Evolutionary conservation across 768 basidiomycete genomes (phyloP), one percentile per base, ranked within the genome.

Genomic region (Auricularia auricula-judae): DNA sequence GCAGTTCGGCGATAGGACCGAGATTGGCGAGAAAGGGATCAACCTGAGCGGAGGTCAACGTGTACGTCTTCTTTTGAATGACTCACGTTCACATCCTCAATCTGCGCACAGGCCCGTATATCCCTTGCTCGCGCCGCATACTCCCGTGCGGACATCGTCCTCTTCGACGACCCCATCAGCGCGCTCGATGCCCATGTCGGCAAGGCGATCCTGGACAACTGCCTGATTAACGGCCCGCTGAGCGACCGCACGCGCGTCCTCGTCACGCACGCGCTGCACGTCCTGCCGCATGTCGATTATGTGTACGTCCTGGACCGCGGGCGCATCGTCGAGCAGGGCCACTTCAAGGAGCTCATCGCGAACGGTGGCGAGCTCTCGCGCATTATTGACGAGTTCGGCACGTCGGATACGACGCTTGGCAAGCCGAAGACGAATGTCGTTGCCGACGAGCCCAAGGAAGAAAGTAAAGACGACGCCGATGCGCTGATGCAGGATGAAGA

Each of bases 101-200:
- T 10, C 62, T 63, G n/a, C 62, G 21, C 47, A n/a, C 69, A 87
- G 82, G 86, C 87, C 47, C 84, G 88, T 18, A 81, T 90, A 3
- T 86, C 86, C 0, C 75, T 91, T 23, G 91, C 91, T 0, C 78
- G 91, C 33, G 89, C 89, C 0, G 86, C 87, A 1, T 94, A 92
- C 70, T 85, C 88, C 3, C 75, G 80, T 0, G 80, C 87, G 1
- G 87, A 91, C 65, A 80, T 93, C 64, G 84, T 90, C 51, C 80
- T 93, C 14, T 79, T 93, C 36, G 91, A 94, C 69, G 91, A 94
- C 70, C 87, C 91, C 16, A 80, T 93, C 44, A 84, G 85, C 39
- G 89, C 90, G 0, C 85, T 92, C 11, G 90, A 92, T 67, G 83
- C 88, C 0, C 84, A 88, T 67, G 89, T 91, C 5, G 86, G 87